Conservation (phyloP, 1,284 basidiomycete species). For the Ceratobasidium papillatum region DNA sequence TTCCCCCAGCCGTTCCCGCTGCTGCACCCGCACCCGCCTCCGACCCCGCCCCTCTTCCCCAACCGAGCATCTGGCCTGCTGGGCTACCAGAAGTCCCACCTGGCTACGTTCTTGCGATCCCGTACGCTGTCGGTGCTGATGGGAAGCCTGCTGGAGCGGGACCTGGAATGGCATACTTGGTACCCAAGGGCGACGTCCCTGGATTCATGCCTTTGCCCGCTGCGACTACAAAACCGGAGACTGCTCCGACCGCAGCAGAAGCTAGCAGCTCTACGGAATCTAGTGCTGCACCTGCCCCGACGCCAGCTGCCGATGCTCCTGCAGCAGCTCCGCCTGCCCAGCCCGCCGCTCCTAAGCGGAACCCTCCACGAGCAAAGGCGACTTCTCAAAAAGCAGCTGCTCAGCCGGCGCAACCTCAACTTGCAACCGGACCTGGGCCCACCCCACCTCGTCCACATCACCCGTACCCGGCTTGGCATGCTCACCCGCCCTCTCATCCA, state of each 20-base stretch:
- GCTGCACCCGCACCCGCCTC: not conserved
- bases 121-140: constrained; percentile 21
- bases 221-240: not conserved
- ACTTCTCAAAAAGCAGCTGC: not conserved
- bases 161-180: constrained; percentile 30
- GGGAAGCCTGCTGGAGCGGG: constrained; percentile 18
- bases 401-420: not conserved
- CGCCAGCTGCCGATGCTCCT: not conserved
- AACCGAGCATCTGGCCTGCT: constrained; percentile 20
- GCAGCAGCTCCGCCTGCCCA: not conserved
- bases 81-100: constrained; percentile 13
- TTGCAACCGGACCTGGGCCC: not conserved
- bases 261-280: not conserved
- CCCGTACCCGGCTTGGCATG: constrained; percentile 1
- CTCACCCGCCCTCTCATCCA: constrained; percentile 15
- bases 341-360: not conserved
- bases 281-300: not conserved
- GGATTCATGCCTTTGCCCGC: not conserved
- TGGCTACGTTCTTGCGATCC: constrained; percentile 33
- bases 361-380: not conserved
- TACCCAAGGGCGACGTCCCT: constrained; percentile 21
- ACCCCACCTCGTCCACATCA: constrained; percentile 2
- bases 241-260: not conserved
- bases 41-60: not conserved
- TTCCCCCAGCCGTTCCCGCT: not conserved